phyloP scores from a whole-genome alignment of 108 stramenopile species.

The Cyclotella cryptica region DNA sequence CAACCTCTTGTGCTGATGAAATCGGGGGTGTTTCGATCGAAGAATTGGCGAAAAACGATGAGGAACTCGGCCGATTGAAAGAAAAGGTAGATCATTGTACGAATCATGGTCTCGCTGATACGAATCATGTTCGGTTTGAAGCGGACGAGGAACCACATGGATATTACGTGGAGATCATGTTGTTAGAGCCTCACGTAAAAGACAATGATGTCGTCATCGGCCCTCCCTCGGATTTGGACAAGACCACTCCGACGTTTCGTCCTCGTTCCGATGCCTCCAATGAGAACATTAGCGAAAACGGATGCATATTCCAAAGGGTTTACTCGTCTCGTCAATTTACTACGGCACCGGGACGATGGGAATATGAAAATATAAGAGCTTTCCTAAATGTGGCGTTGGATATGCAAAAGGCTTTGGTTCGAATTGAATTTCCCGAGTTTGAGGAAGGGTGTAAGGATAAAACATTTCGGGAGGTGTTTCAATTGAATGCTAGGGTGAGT shows the following conservation, averaged over 20 bases:
- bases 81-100: background rate
- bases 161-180: conserved; percentile 30
- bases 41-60: conserved; percentile 17
- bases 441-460: conserved; percentile 78
- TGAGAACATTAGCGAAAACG: background rate
- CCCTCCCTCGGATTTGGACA: conserved; percentile 27
- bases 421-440: conserved; percentile 76
- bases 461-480: conserved; percentile 80
- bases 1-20: background rate
- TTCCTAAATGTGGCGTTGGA: conserved; percentile 59
- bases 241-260: background rate
- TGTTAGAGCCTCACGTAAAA: conserved; percentile 26
- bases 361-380: conserved; percentile 26
- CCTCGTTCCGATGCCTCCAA: background rate
- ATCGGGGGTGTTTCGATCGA: background rate
- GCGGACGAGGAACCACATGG: conserved; percentile 7
- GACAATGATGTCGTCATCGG: conserved; percentile 21
- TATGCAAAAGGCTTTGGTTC: conserved; percentile 68
- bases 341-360: conserved; percentile 15
- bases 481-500: conserved; percentile 86
- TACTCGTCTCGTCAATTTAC: conserved; percentile 19
- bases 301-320: background rate
- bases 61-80: background rate
- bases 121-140: background rate
- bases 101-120: background rate